phyloP scores from a whole-genome alignment of 768 basidiomycete genomes.

The Mycena rebaudengoi region DNA sequence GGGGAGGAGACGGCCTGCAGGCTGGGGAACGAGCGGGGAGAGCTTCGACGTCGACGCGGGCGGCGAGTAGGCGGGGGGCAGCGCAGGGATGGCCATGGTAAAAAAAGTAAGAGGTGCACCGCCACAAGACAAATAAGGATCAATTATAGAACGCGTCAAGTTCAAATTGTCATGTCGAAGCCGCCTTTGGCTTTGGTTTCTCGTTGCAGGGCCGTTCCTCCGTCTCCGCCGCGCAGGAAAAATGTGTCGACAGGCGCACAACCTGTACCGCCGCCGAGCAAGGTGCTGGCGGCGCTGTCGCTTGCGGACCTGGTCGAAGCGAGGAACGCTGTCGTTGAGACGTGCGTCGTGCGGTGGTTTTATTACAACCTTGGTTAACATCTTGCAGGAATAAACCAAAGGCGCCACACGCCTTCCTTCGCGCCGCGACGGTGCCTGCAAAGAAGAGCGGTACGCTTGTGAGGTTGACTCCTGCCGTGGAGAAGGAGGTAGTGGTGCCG shows the following conservation, averaged over 20 bases:
- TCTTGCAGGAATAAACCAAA: not conserved
- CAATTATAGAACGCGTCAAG: too few species aligned
- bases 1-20: slow-evolving; percentile 63
- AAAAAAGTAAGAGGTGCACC: not conserved
- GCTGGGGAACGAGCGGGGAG: slow-evolving; percentile 12
- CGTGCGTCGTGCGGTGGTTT: too few species aligned
- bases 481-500: not conserved
- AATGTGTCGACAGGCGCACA: slow-evolving; percentile 5
- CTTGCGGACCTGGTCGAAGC: slow-evolving; percentile 5
- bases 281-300: slow-evolving; percentile 13
- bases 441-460: slow-evolving; percentile 13
- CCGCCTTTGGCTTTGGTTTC: not conserved
- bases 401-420: not conserved
- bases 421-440: not conserved
- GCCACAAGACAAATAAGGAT: too few species aligned
- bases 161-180: slow-evolving; percentile 1
- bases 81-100: slow-evolving; percentile 14
- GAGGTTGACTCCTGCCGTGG: not conserved
- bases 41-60: slow-evolving; percentile 22
- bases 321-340: not conserved
- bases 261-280: not conserved
- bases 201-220: not conserved
- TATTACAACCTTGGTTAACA: not conserved
- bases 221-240: slow-evolving; percentile 2
- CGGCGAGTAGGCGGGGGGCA: slow-evolving; percentile 14